Evolutionary conservation across 306 rosid genomes (phyloP).

Genomic region (Inga oerstediana): DNA sequence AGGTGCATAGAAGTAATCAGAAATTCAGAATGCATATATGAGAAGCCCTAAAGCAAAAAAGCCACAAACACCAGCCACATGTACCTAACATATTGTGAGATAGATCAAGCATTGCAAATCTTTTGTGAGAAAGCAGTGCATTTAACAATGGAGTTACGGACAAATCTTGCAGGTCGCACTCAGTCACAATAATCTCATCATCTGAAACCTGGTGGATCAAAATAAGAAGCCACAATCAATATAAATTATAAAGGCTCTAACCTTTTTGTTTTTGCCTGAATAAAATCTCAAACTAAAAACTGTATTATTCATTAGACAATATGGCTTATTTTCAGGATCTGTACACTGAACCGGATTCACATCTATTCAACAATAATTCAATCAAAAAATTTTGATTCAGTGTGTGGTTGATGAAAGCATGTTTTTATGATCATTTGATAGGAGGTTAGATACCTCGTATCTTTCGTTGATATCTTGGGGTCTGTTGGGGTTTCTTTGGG

Average conservation of each 20-base stretch:
- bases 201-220: conserved; percentile 71
- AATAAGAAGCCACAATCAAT: conserved; percentile 26
- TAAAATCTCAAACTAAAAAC: too few species aligned
- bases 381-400: too few species aligned
- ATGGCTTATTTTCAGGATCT: neutral
- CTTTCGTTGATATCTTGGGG: neutral
- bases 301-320: neutral
- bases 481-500: neutral
- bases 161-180: conserved; percentile 88
- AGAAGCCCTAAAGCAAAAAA: conserved; percentile 23
- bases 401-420: neutral
- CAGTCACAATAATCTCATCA: conserved; percentile 80
- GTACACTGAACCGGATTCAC: neutral
- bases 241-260: neutral
- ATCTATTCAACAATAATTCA: neutral
- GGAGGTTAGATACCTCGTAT: neutral
- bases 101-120: conserved; percentile 83
- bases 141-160: conserved; percentile 82
- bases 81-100: conserved; percentile 92
- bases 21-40: conserved; percentile 11
- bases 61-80: conserved; percentile 18
- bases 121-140: conserved; percentile 67
- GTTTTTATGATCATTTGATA: neutral
- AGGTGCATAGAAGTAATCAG: conserved; percentile 18
- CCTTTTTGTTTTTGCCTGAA: neutral